Conservation (phyloP, 1,284 basidiomycete species). For the Peniophora sp. region DNA sequence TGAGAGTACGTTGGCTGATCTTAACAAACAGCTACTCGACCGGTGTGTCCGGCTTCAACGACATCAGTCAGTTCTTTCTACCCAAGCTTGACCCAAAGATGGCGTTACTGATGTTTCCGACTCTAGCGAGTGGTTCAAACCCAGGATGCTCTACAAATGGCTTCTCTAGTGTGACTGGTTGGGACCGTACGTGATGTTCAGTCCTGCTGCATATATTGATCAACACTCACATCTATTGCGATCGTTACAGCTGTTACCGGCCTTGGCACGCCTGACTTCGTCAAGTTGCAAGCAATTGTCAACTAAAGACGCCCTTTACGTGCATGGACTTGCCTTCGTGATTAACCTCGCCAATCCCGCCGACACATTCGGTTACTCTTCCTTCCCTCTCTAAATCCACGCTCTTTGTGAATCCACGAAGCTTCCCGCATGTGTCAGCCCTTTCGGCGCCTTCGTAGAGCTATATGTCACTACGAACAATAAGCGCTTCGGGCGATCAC, state of each 20-base stretch:
- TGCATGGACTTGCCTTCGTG: too few relatives aligned
- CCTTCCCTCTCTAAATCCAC: too few relatives aligned
- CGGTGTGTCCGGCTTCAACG: constrained; percentile 18
- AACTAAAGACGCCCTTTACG: too few relatives aligned
- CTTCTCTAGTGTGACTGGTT: constrained; percentile 15
- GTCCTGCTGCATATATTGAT: not conserved
- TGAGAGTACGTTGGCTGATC: not conserved
- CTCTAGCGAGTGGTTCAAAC: constrained; percentile 19
- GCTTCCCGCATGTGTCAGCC: too few relatives aligned
- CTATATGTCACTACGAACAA: too few relatives aligned
- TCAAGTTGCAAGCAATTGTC: constrained; percentile 5
- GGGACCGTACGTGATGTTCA: constrained; percentile 10
- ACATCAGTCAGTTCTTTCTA: constrained; percentile 22
- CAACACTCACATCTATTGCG: not conserved
- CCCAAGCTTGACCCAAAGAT: constrained; percentile 17
- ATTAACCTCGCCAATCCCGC: too few relatives aligned
- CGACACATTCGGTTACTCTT: too few relatives aligned
- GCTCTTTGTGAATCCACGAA: too few relatives aligned
- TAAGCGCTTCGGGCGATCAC: too few relatives aligned
- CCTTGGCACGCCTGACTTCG: constrained; percentile 10
- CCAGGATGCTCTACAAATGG: constrained; percentile 18
- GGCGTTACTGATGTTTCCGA: not conserved
- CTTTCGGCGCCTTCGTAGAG: too few relatives aligned
- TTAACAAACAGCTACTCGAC: not conserved
- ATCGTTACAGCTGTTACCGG: constrained; percentile 9